phyloP scores from a whole-genome alignment of 192 early-diverging fungal species.

The Coemansia sp. region DNA sequence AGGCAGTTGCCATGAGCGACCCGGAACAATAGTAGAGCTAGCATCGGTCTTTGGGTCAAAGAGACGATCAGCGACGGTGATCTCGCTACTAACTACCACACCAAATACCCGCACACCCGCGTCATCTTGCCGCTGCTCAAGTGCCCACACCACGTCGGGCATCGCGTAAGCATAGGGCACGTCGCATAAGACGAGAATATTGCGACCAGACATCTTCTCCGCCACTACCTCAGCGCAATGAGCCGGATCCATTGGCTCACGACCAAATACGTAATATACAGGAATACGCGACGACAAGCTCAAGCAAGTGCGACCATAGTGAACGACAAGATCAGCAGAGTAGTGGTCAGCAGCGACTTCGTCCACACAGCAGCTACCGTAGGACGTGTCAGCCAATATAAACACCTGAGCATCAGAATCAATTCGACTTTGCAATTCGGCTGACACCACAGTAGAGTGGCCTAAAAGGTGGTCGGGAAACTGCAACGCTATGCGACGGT shows the following conservation, averaged over 20 bases:
- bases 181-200: slow-evolving; percentile 75
- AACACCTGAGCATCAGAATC: slow-evolving; percentile 56
- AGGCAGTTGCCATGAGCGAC: slow-evolving; percentile 62
- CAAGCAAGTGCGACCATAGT: slow-evolving; percentile 93
- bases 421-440: slow-evolving; percentile 56
- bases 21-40: slow-evolving; percentile 26
- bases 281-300: slow-evolving; percentile 80
- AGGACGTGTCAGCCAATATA: slow-evolving; percentile 94
- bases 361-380: slow-evolving; percentile 98
- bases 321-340: slow-evolving; percentile 84
- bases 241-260: slow-evolving; percentile 66
- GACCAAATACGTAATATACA: slow-evolving; percentile 87
- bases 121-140: neutral
- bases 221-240: slow-evolving; percentile 58
- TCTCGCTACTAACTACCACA: slow-evolving; percentile 10
- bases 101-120: neutral
- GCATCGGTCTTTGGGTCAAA: neutral
- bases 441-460: slow-evolving; percentile 68
- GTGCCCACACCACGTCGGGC: slow-evolving; percentile 27
- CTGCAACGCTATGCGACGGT: slow-evolving; percentile 75
- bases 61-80: slow-evolving; percentile 13
- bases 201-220: slow-evolving; percentile 37
- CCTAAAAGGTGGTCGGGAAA: slow-evolving; percentile 90
- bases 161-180: slow-evolving; percentile 70
- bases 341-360: slow-evolving; percentile 94